phyloP scores from a whole-genome alignment of 768 basidiomycete genomes.

The Rhizopogon vinicolor region DNA sequence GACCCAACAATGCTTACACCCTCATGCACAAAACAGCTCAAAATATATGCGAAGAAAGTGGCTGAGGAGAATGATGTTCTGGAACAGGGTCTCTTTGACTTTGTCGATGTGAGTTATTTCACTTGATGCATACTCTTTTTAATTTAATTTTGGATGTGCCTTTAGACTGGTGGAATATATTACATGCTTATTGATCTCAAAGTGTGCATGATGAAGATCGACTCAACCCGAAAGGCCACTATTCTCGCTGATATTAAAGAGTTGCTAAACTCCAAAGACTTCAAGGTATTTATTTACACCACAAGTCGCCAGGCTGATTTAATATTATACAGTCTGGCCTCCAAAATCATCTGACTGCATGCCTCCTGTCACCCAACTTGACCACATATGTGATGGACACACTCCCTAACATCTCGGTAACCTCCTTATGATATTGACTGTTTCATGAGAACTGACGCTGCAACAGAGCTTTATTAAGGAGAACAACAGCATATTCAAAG shows the following conservation, averaged over 20 bases:
- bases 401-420: slow-evolving; percentile 1
- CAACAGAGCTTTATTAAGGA: slow-evolving; percentile 2
- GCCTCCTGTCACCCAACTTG: slow-evolving; percentile 3
- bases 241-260: neutral
- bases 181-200: neutral
- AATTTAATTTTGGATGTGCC: neutral
- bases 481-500: neutral
- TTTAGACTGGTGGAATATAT: neutral
- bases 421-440: neutral
- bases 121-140: neutral
- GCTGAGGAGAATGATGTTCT: neutral
- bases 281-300: neutral
- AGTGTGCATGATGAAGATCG: neutral
- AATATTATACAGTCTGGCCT: neutral
- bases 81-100: neutral
- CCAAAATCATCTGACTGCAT: neutral
- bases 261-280: neutral
- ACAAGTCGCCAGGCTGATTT: neutral
- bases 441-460: neutral
- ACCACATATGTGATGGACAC: slow-evolving; percentile 1
- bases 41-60: neutral
- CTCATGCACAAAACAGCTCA: neutral
- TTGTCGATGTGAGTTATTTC: neutral
- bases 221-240: neutral
- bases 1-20: neutral